Conservation (phyloP, 805 yeast species). For the Alloascoidea hylecoeti region DNA sequence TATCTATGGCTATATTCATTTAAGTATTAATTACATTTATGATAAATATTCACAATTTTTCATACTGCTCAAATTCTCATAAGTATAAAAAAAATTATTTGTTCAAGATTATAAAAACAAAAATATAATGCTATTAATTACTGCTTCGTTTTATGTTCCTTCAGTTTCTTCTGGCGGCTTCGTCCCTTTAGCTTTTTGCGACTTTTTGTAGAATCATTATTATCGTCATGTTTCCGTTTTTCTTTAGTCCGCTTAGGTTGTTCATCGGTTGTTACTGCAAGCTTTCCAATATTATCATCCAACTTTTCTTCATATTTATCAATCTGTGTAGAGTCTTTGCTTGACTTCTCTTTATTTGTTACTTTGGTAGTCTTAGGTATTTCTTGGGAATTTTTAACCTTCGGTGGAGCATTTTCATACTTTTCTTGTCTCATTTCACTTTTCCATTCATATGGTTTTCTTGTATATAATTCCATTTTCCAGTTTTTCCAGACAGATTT, state of each 20-base stretch:
- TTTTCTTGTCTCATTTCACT: constrained; percentile 27
- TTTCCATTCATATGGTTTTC: constrained; percentile 81
- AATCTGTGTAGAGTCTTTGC: neutral
- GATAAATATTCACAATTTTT: no score
- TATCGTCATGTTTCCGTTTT: neutral
- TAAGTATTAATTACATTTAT: no score
- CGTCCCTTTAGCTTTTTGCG: constrained; percentile 9
- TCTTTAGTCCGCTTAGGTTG: neutral
- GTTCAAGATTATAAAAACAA: no score
- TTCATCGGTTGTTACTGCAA: neutral
- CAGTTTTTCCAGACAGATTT: constrained; percentile 91
- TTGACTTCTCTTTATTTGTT: neutral
- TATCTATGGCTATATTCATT: no score
- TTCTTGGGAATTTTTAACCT: constrained; percentile 3
- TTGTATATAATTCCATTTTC: constrained; percentile 66
- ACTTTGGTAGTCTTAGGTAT: neutral
- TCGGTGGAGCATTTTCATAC: constrained; percentile 28
- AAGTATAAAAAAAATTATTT: no score
- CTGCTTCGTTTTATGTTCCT: no score
- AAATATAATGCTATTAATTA: no score
- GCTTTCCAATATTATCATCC: neutral
- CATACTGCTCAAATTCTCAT: no score
- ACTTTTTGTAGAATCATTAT: constrained; percentile 1
- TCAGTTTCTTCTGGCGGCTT: no score
- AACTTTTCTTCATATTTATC: neutral